Evolutionary conservation across 2,329 filamentous ascomycete species (phyloP).

Genomic region (Akanthomyces uredinophilus): DNA sequence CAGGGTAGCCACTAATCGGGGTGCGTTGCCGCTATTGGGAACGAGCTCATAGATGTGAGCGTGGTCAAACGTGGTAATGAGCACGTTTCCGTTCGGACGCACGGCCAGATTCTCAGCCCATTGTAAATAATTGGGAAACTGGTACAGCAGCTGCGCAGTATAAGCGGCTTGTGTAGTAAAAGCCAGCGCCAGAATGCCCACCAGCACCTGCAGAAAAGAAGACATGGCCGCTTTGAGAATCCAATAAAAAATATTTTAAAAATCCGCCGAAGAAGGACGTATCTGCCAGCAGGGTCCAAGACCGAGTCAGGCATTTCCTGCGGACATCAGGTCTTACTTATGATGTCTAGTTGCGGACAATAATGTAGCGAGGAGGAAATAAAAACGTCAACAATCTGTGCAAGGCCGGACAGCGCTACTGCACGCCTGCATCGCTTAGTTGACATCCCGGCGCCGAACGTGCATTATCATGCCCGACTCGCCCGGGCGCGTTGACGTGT

Average conservation of each 20-base stretch:
- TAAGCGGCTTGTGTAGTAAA: not conserved
- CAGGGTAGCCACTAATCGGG: slow-evolving; percentile 16
- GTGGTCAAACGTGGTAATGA: slow-evolving; percentile 18
- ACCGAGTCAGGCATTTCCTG: not conserved
- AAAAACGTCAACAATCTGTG: not conserved
- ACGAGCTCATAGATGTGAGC: slow-evolving; percentile 17
- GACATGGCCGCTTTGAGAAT: not conserved
- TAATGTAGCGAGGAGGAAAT: not conserved
- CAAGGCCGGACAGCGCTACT: not conserved
- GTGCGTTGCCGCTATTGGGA: not conserved
- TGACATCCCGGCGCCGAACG: not conserved
- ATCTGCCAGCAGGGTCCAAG: not conserved
- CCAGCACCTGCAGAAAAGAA: not conserved
- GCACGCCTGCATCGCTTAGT: not conserved
- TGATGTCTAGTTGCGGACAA: not conserved
- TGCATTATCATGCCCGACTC: not conserved
- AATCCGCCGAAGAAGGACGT: not conserved
- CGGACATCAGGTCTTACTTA: not conserved
- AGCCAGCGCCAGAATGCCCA: not conserved
- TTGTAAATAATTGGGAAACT: slow-evolving; percentile 17
- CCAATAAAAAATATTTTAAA: too few species aligned
- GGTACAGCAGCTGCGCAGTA: slow-evolving; percentile 9
- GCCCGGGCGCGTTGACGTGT: not conserved
- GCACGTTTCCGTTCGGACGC: slow-evolving; percentile 18
- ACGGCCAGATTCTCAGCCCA: slow-evolving; percentile 21